Evolutionary conservation across 371 early-diverging fungal genomes (phyloP).

Genomic region (Mucor indicus): DNA sequence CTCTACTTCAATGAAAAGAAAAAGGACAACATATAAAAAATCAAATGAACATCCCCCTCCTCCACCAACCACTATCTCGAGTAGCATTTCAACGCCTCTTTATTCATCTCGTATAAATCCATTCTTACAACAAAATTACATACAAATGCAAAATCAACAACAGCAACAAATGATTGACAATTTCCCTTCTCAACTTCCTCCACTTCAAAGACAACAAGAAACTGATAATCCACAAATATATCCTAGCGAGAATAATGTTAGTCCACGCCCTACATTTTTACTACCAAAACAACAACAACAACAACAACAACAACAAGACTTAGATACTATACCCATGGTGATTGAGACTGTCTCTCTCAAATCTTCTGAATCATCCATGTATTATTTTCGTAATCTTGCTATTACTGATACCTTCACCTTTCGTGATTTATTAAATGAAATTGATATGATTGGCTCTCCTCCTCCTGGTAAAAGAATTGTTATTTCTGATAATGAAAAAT

Average conservation of each 20-base stretch:
- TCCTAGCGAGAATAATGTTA: background rate
- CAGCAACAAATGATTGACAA: slow-evolving; percentile 6
- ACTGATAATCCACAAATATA: too few species aligned
- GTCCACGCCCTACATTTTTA: background rate
- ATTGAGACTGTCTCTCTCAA: slow-evolving; percentile 33
- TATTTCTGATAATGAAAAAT: slow-evolving; percentile 21
- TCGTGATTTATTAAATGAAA: slow-evolving; percentile 24
- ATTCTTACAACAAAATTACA: background rate
- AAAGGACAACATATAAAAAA: slow-evolving; percentile 7
- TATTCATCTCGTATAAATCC: slow-evolving; percentile 2
- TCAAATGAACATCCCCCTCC: slow-evolving; percentile 5
- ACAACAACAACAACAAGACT: background rate
- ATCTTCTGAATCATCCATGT: slow-evolving; percentile 5
- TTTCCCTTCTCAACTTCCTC: slow-evolving; percentile 26
- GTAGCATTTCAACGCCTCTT: slow-evolving; percentile 26
- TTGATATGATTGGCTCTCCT: slow-evolving; percentile 31
- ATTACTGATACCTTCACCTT: slow-evolving; percentile 35
- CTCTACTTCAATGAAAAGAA: slow-evolving; percentile 24
- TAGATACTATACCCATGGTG: background rate
- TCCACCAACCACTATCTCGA: too few species aligned
- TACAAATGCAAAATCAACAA: background rate
- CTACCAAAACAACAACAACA: slow-evolving; percentile 10
- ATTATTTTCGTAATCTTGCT: slow-evolving; percentile 31
- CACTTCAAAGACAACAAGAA: too few species aligned
- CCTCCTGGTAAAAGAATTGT: slow-evolving; percentile 35